Percentiles rank a stretch among this genome's conserved stretches.
These are phyloP conservation scores for Naganishia sp. DNA, from an alignment of 1,284 basidiomycete genomes.

Conservation along the genomic window DNA sequence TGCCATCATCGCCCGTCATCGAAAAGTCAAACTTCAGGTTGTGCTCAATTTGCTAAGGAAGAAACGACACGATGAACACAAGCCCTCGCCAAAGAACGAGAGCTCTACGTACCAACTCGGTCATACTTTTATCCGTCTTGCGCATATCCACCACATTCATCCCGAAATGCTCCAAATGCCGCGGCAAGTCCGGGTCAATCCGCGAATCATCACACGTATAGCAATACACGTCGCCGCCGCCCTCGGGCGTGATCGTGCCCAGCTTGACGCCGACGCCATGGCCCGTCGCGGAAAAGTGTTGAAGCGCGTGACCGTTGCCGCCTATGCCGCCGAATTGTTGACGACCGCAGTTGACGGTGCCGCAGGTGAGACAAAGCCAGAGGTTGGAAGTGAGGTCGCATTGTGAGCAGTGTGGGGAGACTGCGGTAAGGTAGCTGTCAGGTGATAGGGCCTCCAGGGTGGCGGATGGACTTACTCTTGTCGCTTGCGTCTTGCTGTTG, in stretches of 20 bases:
- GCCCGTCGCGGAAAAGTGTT: conserved; percentile 73
- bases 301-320: conserved; percentile 87
- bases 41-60: conserved; percentile 87
- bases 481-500: conserved; percentile 61
- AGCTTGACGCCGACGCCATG: conserved; percentile 91
- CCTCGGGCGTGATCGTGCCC: conserved; percentile 95
- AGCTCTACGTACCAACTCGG: conserved; percentile 71
- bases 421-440: conserved; percentile 51
- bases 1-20: conserved; percentile 85
- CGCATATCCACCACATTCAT: conserved; percentile 80
- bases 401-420: conserved; percentile 70
- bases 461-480: conserved; percentile 37
- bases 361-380: conserved; percentile 93
- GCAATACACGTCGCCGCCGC: conserved; percentile 90
- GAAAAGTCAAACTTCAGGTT: conserved; percentile 95
- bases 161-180: conserved; percentile 78
- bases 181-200: conserved; percentile 73
- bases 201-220: conserved; percentile 88
- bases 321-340: conserved; percentile 80
- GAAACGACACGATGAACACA: not conserved
- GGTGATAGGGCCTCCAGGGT: not conserved
- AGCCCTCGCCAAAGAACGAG: not conserved
- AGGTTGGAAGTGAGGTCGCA: conserved; percentile 86
- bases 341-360: conserved; percentile 90
- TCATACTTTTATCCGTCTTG: conserved; percentile 98